Conservation (phyloP, 2,329 filamentous ascomycete species). For the Hypocrella siamensis region DNA sequence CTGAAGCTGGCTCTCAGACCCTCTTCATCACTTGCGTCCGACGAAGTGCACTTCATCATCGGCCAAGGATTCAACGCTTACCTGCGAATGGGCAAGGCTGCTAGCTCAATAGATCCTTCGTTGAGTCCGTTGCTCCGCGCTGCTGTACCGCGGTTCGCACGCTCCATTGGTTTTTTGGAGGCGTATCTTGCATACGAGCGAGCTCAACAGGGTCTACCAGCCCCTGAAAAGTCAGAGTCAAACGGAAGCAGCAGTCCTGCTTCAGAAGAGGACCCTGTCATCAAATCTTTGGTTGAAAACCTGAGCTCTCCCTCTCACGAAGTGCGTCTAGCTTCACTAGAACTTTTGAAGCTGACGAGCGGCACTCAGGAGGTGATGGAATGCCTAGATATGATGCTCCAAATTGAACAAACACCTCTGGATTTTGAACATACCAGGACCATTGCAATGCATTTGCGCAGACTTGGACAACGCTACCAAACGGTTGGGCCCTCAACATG, state of each 20-base stretch:
- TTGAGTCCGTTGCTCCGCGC: constrained; percentile 52
- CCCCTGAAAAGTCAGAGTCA: constrained; percentile 9
- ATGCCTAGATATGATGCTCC: constrained; percentile 42
- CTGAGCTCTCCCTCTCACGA: constrained; percentile 61
- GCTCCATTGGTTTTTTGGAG: constrained; percentile 49
- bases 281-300: constrained; percentile 52
- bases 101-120: constrained; percentile 39
- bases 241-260: constrained; percentile 25
- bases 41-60: constrained; percentile 56
- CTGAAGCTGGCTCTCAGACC: constrained; percentile 49
- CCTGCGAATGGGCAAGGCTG: constrained; percentile 45
- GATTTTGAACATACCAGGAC: constrained; percentile 59
- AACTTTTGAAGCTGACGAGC: constrained; percentile 48
- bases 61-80: constrained; percentile 63
- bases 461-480: constrained; percentile 51
- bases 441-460: constrained; percentile 74
- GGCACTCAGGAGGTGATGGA: constrained; percentile 9
- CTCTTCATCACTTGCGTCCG: constrained; percentile 39
- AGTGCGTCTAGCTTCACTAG: constrained; percentile 57
- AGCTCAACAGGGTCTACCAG: constrained; percentile 8
- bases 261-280: constrained; percentile 42
- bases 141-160: constrained; percentile 50
- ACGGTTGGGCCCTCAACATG: constrained; percentile 42
- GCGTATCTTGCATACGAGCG: constrained; percentile 43
- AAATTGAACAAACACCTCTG: constrained; percentile 68